Evolutionary conservation across 306 rosid species (phyloP).

Genomic region (Castanopsis chinensis): DNA sequence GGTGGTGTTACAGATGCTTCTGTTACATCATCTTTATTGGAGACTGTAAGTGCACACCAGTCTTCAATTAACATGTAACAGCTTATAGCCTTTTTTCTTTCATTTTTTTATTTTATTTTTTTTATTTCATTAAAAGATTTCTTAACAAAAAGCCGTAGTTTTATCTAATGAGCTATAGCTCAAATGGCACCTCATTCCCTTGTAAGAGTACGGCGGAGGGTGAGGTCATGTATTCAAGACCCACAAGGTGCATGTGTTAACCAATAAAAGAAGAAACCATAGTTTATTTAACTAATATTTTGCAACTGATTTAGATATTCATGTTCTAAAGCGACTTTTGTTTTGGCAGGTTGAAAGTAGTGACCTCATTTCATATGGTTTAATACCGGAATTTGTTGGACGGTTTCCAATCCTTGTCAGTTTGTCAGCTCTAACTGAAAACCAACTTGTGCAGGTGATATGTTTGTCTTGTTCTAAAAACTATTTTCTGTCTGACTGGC

Average conservation of each 20-base stretch:
- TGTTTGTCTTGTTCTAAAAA: constrained; percentile 8
- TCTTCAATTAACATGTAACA: constrained; percentile 20
- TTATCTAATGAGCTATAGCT: not conserved
- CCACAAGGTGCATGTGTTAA: too few relatives aligned
- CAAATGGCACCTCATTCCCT: too few relatives aligned
- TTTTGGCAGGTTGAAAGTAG: constrained; percentile 87
- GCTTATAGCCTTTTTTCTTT: constrained; percentile 4
- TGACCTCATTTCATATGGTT: constrained; percentile 91
- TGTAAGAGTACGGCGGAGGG: too few relatives aligned
- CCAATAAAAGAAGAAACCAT: not conserved
- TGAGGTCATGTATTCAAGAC: too few relatives aligned
- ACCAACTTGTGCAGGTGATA: constrained; percentile 87
- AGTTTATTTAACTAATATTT: constrained; percentile 8
- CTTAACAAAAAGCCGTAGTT: constrained; percentile 1
- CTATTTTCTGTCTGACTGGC: constrained; percentile 4
- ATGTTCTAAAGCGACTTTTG: constrained; percentile 3
- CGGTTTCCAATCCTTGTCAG: constrained; percentile 94
- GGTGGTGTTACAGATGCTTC: constrained; percentile 80
- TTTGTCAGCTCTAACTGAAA: constrained; percentile 80
- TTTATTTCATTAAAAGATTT: not conserved
- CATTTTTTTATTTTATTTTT: not conserved
- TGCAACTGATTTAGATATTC: constrained; percentile 19
- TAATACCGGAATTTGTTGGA: constrained; percentile 98
- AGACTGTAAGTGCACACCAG: constrained; percentile 55
- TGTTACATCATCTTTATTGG: constrained; percentile 80